Percentiles rank a stretch among this genome's conserved stretches.
phyloP scores from a whole-genome alignment of 306 rosid genomes.

The Glycine latifolia region DNA sequence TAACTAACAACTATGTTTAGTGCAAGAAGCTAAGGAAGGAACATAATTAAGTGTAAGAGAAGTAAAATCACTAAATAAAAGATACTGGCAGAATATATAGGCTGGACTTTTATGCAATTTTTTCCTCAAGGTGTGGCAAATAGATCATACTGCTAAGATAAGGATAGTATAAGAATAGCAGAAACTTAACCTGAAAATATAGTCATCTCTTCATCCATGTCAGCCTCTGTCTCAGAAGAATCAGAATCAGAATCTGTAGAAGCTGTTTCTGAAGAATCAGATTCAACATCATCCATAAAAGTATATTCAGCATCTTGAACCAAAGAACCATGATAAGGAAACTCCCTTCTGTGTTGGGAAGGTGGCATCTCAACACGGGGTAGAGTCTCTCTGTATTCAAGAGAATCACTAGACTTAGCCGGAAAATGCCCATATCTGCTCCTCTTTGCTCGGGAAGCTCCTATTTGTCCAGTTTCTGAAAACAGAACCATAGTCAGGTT shows the following conservation, averaged over 20 bases:
- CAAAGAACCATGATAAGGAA: conserved; percentile 58
- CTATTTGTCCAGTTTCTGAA: conserved; percentile 68
- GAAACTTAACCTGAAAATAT: conserved; percentile 69
- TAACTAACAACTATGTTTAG: too few relatives aligned
- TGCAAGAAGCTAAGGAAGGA: too few relatives aligned
- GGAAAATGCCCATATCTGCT: conserved; percentile 64
- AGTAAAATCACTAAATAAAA: too few relatives aligned
- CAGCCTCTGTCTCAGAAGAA: conserved; percentile 82
- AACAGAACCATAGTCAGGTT: conserved; percentile 58
- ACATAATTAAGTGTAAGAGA: too few relatives aligned
- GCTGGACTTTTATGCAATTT: background rate
- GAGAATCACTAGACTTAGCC: conserved; percentile 71
- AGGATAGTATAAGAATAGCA: conserved; percentile 27
- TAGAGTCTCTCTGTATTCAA: conserved; percentile 65
- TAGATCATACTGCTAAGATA: background rate
- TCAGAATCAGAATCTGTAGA: conserved; percentile 66
- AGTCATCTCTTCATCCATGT: conserved; percentile 68
- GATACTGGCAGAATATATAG: too few relatives aligned
- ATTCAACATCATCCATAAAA: conserved; percentile 61
- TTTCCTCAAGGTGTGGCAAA: background rate
- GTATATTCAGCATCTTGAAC: conserved; percentile 69
- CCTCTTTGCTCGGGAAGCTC: conserved; percentile 68
- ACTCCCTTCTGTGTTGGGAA: conserved; percentile 55
- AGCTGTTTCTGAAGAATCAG: conserved; percentile 72
- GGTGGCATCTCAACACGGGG: conserved; percentile 60